Conservation (phyloP, 2,329 filamentous ascomycete genomes). For the Alternaria triticina region DNA sequence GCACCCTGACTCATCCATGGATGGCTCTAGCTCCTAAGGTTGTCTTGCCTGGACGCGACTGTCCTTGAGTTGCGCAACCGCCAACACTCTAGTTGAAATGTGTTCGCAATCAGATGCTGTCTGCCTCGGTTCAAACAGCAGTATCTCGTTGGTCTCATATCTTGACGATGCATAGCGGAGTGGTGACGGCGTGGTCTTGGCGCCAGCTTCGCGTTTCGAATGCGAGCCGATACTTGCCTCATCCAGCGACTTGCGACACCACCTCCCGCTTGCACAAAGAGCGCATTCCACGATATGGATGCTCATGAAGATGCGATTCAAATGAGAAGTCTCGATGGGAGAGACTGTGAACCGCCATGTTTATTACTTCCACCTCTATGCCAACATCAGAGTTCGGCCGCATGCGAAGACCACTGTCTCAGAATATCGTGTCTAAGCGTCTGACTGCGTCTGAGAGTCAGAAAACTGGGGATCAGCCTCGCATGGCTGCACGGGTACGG, state of each 20-base stretch:
- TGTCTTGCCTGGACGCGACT: not conserved
- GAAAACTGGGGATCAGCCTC: constrained; percentile 8
- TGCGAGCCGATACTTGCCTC: constrained; percentile 4
- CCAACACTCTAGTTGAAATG: not conserved
- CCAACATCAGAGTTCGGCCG: not conserved
- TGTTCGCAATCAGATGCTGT: not conserved
- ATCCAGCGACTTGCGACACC: constrained; percentile 7
- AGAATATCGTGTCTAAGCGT: constrained; percentile 4
- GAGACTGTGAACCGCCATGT: not conserved
- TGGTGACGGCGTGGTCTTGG: constrained; percentile 6
- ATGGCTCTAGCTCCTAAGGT: not conserved
- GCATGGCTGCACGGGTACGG: not conserved
- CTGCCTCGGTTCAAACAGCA: not conserved
- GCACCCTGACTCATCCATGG: not conserved
- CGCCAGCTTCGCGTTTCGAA: constrained; percentile 11
- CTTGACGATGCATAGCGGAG: not conserved
- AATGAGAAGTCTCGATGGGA: not conserved
- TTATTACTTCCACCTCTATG: not conserved
- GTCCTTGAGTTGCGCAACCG: not conserved
- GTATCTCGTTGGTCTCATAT: not conserved
- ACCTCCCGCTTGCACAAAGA: not conserved
- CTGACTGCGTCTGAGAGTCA: not conserved
- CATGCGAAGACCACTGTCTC: constrained; percentile 7
- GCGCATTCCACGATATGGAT: not conserved
- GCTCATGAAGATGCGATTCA: not conserved